A percentile compares a stretch with the other conserved stretches of the same genome.
Conservation (phyloP, 805 yeast genomes). For the Kodamaea kaohsiungensis region DNA sequence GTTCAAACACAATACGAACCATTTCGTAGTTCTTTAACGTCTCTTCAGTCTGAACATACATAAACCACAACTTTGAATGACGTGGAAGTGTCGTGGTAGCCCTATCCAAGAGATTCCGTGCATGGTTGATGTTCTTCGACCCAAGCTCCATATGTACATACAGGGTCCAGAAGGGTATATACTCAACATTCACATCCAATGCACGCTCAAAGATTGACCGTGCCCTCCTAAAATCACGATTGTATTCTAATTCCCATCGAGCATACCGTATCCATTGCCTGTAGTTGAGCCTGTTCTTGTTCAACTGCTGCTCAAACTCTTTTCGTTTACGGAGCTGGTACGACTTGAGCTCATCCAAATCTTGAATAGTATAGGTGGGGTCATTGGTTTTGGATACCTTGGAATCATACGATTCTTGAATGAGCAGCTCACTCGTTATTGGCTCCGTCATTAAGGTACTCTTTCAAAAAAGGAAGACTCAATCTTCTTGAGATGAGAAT, state of each 20-base stretch:
- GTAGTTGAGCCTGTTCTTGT: conserved; percentile 76
- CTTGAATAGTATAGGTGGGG: conserved; percentile 47
- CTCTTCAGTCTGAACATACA: conserved; percentile 82
- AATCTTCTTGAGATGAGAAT: not conserved
- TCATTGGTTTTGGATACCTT: conserved; percentile 24
- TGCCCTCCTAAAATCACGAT: conserved; percentile 75
- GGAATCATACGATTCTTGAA: conserved; percentile 34
- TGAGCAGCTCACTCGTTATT: conserved; percentile 39
- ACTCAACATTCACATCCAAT: conserved; percentile 68
- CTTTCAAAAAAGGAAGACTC: not conserved
- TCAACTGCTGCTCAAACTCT: conserved; percentile 84
- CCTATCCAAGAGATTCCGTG: conserved; percentile 79
- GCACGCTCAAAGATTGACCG: conserved; percentile 89
- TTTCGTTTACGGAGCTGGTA: conserved; percentile 73
- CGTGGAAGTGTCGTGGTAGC: conserved; percentile 75
- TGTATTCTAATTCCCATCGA: conserved; percentile 73
- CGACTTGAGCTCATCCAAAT: conserved; percentile 78
- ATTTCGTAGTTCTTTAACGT: conserved; percentile 62
- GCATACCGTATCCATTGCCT: conserved; percentile 95
- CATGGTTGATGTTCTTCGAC: conserved; percentile 77
- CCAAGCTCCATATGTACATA: conserved; percentile 80
- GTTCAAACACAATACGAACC: conserved; percentile 64
- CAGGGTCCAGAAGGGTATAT: conserved; percentile 82
- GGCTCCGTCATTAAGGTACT: conserved; percentile 9
- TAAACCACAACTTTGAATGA: conserved; percentile 83